Conservation (phyloP, 768 basidiomycete genomes). For the Amanita brunnescens region DNA sequence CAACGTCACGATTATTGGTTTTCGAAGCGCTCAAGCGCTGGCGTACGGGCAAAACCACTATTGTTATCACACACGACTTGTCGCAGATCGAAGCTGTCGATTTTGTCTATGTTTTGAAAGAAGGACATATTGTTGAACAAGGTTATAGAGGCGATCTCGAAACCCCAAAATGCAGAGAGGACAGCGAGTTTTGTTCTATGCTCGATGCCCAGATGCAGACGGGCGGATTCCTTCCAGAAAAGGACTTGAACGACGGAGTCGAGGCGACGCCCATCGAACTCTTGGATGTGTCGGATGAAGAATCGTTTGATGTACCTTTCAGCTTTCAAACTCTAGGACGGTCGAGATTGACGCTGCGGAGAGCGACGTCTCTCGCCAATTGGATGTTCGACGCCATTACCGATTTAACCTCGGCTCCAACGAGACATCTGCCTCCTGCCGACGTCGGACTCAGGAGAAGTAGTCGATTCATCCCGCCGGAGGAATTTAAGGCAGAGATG, state of each 20-base stretch:
- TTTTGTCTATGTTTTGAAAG: constrained; percentile 88
- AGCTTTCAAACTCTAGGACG: constrained; percentile 29
- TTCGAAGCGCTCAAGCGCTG: constrained; percentile 62
- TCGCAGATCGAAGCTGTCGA: constrained; percentile 67
- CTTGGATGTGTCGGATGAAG: constrained; percentile 24
- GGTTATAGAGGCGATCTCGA: constrained; percentile 83
- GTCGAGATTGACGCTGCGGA: constrained; percentile 32
- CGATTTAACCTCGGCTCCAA: constrained; percentile 41
- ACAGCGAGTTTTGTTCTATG: constrained; percentile 70
- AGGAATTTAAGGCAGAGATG: constrained; percentile 16
- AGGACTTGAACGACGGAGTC: constrained; percentile 13
- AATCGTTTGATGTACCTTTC: constrained; percentile 27
- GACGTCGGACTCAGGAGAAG: not conserved
- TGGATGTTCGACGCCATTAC: constrained; percentile 83
- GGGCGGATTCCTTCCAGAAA: constrained; percentile 41
- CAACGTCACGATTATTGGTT: constrained; percentile 78
- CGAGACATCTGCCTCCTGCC: not conserved
- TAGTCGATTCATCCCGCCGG: constrained; percentile 29
- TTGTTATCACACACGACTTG: constrained; percentile 94
- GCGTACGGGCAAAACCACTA: constrained; percentile 75
- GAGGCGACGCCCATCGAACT: constrained; percentile 7
- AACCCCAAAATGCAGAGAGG: constrained; percentile 16
- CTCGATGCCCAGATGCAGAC: constrained; percentile 43
- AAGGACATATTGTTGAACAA: constrained; percentile 75
- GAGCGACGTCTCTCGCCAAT: constrained; percentile 49